phyloP scores from a whole-genome alignment of 345 rosid genomes.

The Moricandia moricandioides region DNA sequence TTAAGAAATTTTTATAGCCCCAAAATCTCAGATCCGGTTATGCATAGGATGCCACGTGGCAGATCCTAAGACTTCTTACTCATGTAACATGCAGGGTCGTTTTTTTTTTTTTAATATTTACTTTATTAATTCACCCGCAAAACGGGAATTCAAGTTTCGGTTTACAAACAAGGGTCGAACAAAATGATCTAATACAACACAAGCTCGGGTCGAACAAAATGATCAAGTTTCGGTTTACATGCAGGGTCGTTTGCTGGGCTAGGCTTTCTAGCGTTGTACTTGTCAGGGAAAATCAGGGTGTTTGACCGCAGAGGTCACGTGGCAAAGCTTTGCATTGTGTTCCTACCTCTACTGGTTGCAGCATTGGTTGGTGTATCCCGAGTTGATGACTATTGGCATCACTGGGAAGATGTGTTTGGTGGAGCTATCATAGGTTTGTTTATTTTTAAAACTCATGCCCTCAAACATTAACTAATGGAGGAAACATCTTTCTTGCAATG shows the following conservation, averaged over 20 bases:
- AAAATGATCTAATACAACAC: too few relatives aligned
- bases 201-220: too few relatives aligned
- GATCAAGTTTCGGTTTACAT: too few relatives aligned
- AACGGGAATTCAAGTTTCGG: too few relatives aligned
- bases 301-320: conserved; percentile 87
- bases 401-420: conserved; percentile 95
- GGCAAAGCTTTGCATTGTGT: conserved; percentile 77
- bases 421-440: conserved; percentile 72
- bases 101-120: too few relatives aligned
- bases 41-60: too few relatives aligned
- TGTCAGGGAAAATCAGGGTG: conserved; percentile 73
- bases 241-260: conserved; percentile 96
- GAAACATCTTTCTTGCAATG: conserved; percentile 11
- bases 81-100: conserved; percentile 67
- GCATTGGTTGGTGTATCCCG: conserved; percentile 82
- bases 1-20: too few relatives aligned
- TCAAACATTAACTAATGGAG: not conserved
- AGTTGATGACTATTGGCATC: conserved; percentile 98
- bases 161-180: too few relatives aligned
- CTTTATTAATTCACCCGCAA: too few relatives aligned
- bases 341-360: conserved; percentile 72
- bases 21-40: too few relatives aligned
- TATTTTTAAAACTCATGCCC: not conserved
- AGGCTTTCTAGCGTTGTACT: conserved; percentile 64
- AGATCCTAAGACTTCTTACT: not conserved